These are phyloP conservation scores for Eucalyptus pauciflora DNA, from an alignment of 345 rosid genomes.

Conservation along the genomic window DNA sequence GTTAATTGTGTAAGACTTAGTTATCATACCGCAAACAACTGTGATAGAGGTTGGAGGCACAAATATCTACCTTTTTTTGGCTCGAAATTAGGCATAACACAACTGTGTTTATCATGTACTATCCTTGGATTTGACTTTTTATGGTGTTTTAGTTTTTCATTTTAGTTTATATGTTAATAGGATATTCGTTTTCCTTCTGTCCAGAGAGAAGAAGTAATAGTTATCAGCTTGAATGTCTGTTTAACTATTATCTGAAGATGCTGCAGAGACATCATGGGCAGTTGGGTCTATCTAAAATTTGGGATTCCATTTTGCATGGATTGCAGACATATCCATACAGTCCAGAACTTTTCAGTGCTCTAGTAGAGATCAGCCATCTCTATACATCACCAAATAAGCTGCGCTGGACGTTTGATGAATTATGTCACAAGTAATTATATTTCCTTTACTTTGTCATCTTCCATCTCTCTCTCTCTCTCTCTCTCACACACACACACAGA, in stretches of 20 bases:
- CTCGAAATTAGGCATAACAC: not conserved
- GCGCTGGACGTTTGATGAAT: slow-evolving; percentile 60
- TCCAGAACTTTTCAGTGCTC: slow-evolving; percentile 45
- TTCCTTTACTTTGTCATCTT: not conserved
- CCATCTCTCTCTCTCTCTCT: not conserved
- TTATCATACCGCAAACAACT: not conserved
- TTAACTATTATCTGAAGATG: slow-evolving; percentile 48
- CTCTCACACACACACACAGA: not conserved
- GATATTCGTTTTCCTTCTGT: not conserved
- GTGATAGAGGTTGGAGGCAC: not conserved
- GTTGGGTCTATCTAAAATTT: slow-evolving; percentile 42
- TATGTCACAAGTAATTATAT: slow-evolving; percentile 47
- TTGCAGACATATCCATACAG: slow-evolving; percentile 70
- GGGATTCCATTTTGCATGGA: slow-evolving; percentile 67
- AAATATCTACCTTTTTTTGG: not conserved
- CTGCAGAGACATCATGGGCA: slow-evolving; percentile 59
- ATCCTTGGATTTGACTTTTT: not conserved
- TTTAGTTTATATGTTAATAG: not conserved
- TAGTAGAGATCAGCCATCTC: slow-evolving; percentile 57
- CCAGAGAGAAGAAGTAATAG: slow-evolving; percentile 74
- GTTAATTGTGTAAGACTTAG: not conserved
- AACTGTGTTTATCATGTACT: not conserved
- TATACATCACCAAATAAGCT: slow-evolving; percentile 72
- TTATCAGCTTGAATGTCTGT: slow-evolving; percentile 57
- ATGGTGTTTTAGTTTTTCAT: not conserved